Evolutionary conservation across 2,329 filamentous ascomycete species (phyloP).

Genomic region (Fusarium illudens): DNA sequence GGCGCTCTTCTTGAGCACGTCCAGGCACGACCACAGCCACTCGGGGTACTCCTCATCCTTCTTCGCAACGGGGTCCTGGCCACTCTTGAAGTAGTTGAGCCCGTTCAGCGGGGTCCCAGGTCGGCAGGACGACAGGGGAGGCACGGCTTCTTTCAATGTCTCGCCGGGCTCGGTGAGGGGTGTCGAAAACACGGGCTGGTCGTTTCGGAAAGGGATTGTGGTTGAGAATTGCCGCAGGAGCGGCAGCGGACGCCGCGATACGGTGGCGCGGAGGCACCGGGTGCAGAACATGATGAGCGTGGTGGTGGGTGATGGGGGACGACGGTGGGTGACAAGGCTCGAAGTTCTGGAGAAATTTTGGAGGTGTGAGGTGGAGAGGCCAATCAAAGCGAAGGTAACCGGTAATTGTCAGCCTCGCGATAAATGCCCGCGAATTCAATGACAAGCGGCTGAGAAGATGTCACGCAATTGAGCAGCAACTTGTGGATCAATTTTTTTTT

Average conservation of each 20-base stretch:
- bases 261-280: conserved; percentile 59
- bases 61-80: conserved; percentile 75
- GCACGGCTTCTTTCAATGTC: conserved; percentile 42
- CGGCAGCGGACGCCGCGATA: conserved; percentile 44
- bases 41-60: conserved; percentile 79
- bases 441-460: background rate
- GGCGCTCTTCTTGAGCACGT: conserved; percentile 64
- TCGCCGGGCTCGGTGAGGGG: conserved; percentile 47
- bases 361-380: conserved; percentile 33
- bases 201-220: conserved; percentile 47
- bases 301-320: conserved; percentile 39
- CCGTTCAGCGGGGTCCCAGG: conserved; percentile 77
- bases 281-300: conserved; percentile 52
- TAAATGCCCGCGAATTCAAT: conserved; percentile 6
- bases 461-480: background rate
- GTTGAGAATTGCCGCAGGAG: conserved; percentile 53
- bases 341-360: conserved; percentile 44
- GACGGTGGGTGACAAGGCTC: conserved; percentile 39
- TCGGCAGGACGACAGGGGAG: conserved; percentile 61
- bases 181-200: conserved; percentile 50
- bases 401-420: conserved; percentile 43
- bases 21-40: conserved; percentile 81
- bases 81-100: conserved; percentile 80
- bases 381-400: conserved; percentile 39
- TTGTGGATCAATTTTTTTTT: conserved; percentile 34